Conservation (phyloP, 306 rosid species). For the Sicyos edulis region DNA sequence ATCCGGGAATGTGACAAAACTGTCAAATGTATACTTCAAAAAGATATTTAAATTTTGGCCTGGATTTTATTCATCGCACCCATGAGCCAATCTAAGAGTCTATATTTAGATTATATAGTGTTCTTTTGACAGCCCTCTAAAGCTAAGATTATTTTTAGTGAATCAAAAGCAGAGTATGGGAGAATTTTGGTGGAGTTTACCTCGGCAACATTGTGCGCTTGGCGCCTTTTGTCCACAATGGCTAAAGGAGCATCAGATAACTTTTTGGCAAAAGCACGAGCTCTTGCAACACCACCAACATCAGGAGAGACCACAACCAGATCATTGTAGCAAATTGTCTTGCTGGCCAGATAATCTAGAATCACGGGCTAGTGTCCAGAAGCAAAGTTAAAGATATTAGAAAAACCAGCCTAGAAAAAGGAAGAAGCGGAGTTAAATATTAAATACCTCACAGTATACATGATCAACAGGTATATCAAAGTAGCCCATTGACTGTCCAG, state of each 20-base stretch:
- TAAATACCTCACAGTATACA: conserved; percentile 85
- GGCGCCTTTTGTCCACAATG: conserved; percentile 94
- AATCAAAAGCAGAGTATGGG: neutral
- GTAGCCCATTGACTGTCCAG: conserved; percentile 98
- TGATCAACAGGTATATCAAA: conserved; percentile 99
- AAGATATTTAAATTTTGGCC: neutral
- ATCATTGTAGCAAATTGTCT: conserved; percentile 80
- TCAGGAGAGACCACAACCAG: conserved; percentile 98
- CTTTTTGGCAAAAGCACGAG: conserved; percentile 95
- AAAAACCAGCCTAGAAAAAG: neutral
- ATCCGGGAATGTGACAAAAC: neutral
- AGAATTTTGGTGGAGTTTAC: conserved; percentile 29
- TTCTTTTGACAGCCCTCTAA: conserved; percentile 4
- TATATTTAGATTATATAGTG: neutral
- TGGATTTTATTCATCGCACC: neutral
- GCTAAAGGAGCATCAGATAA: conserved; percentile 98
- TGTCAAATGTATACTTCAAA: neutral
- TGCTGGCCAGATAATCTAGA: conserved; percentile 98
- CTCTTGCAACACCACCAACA: conserved; percentile 99
- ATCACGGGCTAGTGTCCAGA: conserved; percentile 72
- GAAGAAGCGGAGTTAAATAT: neutral
- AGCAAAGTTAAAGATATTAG: neutral
- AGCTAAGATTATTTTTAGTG: neutral
- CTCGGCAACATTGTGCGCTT: conserved; percentile 91
- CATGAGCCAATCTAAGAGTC: neutral